Evolutionary conservation across 1,139 yeast species (phyloP).

Genomic region (Hansenula lynferdii): DNA sequence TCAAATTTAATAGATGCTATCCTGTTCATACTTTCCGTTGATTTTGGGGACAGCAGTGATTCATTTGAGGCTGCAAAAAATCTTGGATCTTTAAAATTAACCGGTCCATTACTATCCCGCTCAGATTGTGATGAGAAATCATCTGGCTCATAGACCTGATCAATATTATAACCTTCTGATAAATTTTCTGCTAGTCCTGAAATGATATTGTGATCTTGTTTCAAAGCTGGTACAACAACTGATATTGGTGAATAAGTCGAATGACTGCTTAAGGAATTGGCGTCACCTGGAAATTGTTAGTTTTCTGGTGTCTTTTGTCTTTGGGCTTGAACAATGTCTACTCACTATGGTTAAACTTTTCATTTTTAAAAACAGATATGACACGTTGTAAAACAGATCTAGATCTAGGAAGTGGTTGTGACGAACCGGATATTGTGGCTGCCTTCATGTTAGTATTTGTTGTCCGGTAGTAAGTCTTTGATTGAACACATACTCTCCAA

Average conservation of each 20-base stretch:
- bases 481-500: no score
- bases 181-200: conserved; percentile 12
- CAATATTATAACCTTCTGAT: conserved; percentile 14
- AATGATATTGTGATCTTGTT: conserved; percentile 9
- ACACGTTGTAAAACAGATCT: conserved; percentile 10
- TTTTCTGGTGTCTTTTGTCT: no score
- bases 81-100: conserved; percentile 12
- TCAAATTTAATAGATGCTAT: conserved; percentile 16
- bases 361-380: conserved; percentile 8
- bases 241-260: conserved; percentile 19
- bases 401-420: conserved; percentile 2
- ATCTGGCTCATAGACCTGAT: conserved; percentile 14
- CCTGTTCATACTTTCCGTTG: not conserved
- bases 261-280: conserved; percentile 7
- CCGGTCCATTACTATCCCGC: conserved; percentile 12
- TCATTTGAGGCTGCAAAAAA: conserved; percentile 4
- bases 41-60: not conserved
- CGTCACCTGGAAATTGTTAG: not conserved
- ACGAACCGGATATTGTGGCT: not conserved
- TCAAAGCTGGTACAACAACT: conserved; percentile 19
- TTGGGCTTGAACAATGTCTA: no score
- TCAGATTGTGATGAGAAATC: conserved; percentile 1
- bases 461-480: no score
- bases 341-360: no score
- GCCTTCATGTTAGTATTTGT: no score